Evolutionary conservation across 2,329 filamentous ascomycete genomes (phyloP).

Genomic region (Penicillium freii): DNA sequence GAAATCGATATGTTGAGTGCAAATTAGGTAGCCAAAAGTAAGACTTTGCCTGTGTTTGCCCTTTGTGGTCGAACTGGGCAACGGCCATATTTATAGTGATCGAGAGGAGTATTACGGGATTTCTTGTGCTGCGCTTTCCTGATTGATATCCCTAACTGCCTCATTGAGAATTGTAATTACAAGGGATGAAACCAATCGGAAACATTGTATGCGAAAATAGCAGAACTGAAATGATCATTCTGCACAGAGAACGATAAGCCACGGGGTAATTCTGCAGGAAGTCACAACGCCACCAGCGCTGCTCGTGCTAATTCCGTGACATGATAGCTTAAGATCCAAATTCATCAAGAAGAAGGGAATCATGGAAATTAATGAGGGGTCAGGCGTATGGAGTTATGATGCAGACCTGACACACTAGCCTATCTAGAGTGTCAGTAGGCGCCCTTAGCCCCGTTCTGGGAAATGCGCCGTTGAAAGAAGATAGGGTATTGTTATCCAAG

Average conservation of each 20-base stretch:
- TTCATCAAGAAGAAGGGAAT: not conserved
- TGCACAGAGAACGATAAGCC: not conserved
- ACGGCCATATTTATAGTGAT: constrained; percentile 1
- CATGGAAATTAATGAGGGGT: not conserved
- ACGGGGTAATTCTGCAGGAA: not conserved
- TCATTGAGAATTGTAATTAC: not conserved
- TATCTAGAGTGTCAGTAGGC: not conserved
- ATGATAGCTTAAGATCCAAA: not conserved
- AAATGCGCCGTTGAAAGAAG: not conserved
- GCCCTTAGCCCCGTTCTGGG: not conserved
- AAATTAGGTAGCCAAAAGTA: not conserved
- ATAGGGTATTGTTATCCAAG: too few relatives aligned
- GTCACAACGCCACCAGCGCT: constrained; percentile 1
- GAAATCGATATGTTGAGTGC: not conserved
- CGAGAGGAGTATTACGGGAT: not conserved
- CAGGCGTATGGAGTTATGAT: not conserved
- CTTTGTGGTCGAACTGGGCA: not conserved
- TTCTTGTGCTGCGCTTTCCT: not conserved
- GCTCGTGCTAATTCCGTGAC: not conserved
- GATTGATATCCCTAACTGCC: not conserved
- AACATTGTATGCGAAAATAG: not conserved
- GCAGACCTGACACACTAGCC: not conserved
- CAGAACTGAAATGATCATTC: not conserved
- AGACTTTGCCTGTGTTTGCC: too few relatives aligned
- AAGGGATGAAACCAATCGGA: not conserved